Base-by-base conservation (phyloP, 2,329 filamentous ascomycete species). In the Nemania serpens region DNA sequence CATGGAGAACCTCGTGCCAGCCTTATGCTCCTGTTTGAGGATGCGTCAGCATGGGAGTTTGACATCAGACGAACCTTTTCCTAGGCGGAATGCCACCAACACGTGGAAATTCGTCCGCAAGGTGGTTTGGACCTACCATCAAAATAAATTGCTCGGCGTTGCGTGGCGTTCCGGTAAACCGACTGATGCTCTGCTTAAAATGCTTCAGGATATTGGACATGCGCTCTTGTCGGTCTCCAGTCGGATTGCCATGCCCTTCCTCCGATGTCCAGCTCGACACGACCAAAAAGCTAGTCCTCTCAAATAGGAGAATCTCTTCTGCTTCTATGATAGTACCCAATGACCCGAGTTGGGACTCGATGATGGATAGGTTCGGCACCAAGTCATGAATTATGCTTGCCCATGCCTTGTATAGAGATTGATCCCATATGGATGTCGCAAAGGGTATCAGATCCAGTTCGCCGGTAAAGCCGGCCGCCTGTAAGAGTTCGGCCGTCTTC, bases 191-290 rank as follows among this genome's bases (percentile, higher is more conserved):
- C 79, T 98, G 94, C 81, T 98, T 99, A 81, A 98, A 97, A 61
- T 94, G 93, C 79, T 99, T 99, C 78, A 99, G 90, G 72, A 99
- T 97, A 75, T 97, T 98, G 64, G 90, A 95, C 73, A 99, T 91
- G 68, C 84, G 90, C 81, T 99, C 95, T 70, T 97, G 93, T 2
- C 95, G 90, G 77, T 99, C 95, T 52, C 90, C 89, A 64, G 91
- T 96, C 1, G 95, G 94, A 74, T 99, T 99, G 52, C 85, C 78
- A 37, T 84, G 82, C 46, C 93, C 93, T 63, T 89, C 83, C 17
- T 86, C 82, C 1, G 91, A 89, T 5, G 91, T 91, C 78, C 96
- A 95, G 59, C 90, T 92, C 0, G 93, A 96, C n/a, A 99, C 93
- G 55, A 94, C 96, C 0, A 99, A 84, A 77, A 97, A 99, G 0